Evolutionary conservation across 163 green algal genomes (phyloP).

Genomic region (Scenedesmus sp.): DNA sequence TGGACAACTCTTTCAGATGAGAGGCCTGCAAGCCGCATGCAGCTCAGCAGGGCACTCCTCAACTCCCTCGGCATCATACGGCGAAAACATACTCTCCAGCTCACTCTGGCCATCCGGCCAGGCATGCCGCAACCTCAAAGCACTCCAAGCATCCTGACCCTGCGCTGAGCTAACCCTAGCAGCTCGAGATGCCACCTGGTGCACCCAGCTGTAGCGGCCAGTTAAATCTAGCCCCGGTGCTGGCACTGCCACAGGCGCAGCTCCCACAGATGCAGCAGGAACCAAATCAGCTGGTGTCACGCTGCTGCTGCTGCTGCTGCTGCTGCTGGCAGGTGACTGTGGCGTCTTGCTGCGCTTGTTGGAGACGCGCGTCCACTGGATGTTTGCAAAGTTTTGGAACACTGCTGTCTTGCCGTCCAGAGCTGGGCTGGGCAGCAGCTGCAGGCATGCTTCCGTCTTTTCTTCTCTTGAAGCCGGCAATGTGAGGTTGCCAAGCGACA

Average conservation of each 20-base stretch:
- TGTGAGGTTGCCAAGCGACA: neutral
- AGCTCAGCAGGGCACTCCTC: neutral
- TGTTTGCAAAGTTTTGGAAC: neutral
- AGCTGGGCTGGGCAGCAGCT: neutral
- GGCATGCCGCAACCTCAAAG: neutral
- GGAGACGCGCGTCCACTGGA: neutral
- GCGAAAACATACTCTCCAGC: constrained; percentile 5
- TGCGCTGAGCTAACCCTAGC: neutral
- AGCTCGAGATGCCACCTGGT: neutral
- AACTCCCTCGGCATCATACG: neutral
- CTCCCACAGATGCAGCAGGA: neutral
- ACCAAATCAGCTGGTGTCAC: neutral
- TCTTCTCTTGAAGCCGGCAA: neutral
- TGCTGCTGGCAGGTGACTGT: neutral
- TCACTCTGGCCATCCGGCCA: neutral
- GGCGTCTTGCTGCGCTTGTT: neutral
- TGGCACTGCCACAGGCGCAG: neutral
- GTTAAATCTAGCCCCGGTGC: neutral
- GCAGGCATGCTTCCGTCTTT: neutral
- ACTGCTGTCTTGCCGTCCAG: neutral
- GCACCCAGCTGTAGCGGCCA: neutral
- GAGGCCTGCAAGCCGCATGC: neutral
- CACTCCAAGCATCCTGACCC: neutral
- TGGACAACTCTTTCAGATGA: neutral
- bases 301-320: neutral